phyloP scores from a whole-genome alignment of 2,329 filamentous ascomycete genomes.

The Colletotrichum chlorophyti region DNA sequence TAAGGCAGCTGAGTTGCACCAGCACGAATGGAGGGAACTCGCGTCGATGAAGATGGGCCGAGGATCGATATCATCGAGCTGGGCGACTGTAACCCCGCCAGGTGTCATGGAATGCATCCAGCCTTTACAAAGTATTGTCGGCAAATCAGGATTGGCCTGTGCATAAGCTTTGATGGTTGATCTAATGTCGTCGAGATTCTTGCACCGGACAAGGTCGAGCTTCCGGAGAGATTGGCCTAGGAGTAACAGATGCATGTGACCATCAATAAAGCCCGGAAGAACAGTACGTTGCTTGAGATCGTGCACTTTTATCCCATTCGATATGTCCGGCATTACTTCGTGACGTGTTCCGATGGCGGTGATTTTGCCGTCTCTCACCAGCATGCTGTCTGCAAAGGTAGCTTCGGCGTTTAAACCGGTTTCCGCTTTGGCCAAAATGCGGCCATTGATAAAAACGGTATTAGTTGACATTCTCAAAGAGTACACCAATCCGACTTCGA shows the following conservation, averaged over 20 bases:
- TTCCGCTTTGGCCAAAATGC: conserved; percentile 34
- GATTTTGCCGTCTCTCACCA: conserved; percentile 6
- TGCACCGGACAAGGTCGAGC: conserved; percentile 43
- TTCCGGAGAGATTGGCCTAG: conserved; percentile 48
- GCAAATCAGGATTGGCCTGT: conserved; percentile 39
- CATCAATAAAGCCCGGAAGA: conserved; percentile 51
- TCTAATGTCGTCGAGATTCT: conserved; percentile 44
- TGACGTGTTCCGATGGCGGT: not conserved
- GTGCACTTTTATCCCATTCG: not conserved
- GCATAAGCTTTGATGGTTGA: conserved; percentile 41
- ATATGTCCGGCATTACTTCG: not conserved
- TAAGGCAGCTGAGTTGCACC: conserved; percentile 53
- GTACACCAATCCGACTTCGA: no score
- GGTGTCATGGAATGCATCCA: conserved; percentile 54
- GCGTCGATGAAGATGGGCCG: conserved; percentile 52
- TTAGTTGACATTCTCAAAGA: not conserved
- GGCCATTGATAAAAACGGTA: conserved; percentile 37
- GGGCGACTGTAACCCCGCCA: conserved; percentile 43
- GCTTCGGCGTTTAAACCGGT: conserved; percentile 32
- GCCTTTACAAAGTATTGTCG: conserved; percentile 46
- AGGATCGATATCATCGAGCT: conserved; percentile 51
- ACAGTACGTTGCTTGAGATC: conserved; percentile 11
- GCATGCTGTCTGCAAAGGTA: conserved; percentile 10
- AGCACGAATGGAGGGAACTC: conserved; percentile 50
- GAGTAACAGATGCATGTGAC: conserved; percentile 51